Conservation (phyloP, 2,329 filamentous ascomycete genomes). For the Cadophora sp. region DNA sequence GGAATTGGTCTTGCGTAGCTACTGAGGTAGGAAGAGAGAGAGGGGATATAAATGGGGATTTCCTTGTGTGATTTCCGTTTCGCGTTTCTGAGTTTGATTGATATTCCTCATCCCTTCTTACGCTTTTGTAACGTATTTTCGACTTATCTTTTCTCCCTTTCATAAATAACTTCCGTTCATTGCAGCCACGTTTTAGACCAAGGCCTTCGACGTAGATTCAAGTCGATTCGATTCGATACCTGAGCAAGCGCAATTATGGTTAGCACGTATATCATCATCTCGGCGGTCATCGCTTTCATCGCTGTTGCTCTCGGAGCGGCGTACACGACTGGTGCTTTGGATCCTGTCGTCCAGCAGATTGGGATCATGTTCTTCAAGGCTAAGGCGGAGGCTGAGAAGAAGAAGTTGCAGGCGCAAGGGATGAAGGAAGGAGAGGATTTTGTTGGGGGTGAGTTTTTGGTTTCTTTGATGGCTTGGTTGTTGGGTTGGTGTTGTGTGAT, state of each 20-base stretch:
- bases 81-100: constrained; percentile 14
- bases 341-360: constrained; percentile 49
- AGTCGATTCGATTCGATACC: too few species aligned
- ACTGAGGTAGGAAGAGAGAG: not conserved
- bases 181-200: too few species aligned
- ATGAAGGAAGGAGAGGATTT: constrained; percentile 51
- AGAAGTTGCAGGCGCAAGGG: constrained; percentile 49
- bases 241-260: constrained; percentile 29
- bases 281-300: constrained; percentile 44
- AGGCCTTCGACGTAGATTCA: too few species aligned
- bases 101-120: not conserved
- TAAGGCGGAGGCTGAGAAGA: constrained; percentile 50
- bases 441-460: constrained; percentile 14
- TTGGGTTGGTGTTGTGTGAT: too few species aligned
- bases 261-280: constrained; percentile 41
- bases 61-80: not conserved
- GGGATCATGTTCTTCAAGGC: constrained; percentile 50
- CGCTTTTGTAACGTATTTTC: not conserved
- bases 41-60: not conserved
- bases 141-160: not conserved
- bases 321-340: constrained; percentile 49
- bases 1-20: not conserved
- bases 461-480: not conserved
- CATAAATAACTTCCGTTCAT: too few species aligned
- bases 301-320: constrained; percentile 45